Percentiles rank a stretch among this genome's conserved stretches.
These are phyloP conservation scores for Scedosporium minutisporum DNA, from an alignment of 2,329 filamentous ascomycete species.

Conservation along the genomic window DNA sequence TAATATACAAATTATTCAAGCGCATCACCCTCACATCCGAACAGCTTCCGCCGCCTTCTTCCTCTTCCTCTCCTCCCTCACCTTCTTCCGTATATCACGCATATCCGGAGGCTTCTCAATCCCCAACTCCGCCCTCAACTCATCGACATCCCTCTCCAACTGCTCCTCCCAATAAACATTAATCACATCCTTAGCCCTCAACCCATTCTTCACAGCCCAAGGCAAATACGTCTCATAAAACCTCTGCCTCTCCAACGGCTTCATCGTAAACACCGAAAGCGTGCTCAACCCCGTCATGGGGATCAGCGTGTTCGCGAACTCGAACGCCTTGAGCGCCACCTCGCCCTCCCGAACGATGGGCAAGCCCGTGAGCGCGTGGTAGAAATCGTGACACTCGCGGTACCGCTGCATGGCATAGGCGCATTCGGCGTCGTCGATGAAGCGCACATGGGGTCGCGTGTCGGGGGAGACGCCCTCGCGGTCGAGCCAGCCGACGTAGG, in stretches of 20 bases:
- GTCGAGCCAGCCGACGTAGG: constrained; percentile 87
- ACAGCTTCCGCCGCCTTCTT: constrained; percentile 31
- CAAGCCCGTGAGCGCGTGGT: constrained; percentile 85
- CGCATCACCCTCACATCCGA: background rate
- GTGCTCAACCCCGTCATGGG: constrained; percentile 91
- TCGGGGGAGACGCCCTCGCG: constrained; percentile 88
- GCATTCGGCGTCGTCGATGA: constrained; percentile 90
- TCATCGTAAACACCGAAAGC: constrained; percentile 77
- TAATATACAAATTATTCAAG: too few species aligned
- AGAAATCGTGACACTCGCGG: constrained; percentile 95
- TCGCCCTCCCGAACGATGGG: constrained; percentile 92
- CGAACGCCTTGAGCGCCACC: constrained; percentile 93
- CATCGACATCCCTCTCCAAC: constrained; percentile 71
- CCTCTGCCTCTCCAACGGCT: constrained; percentile 64
- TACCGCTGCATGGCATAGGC: constrained; percentile 99
- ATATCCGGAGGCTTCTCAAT: constrained; percentile 87
- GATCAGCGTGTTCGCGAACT: constrained; percentile 87
- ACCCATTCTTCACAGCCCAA: constrained; percentile 81
- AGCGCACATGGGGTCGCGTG: constrained; percentile 70
- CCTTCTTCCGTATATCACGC: constrained; percentile 61
- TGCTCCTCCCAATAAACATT: constrained; percentile 98
- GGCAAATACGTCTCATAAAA: constrained; percentile 73
- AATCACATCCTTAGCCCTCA: constrained; percentile 68
- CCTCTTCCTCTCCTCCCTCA: constrained; percentile 58
- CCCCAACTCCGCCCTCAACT: constrained; percentile 62